Evolutionary conservation across 2,329 filamentous ascomycete species (phyloP), one percentile per base, ranked within the genome.

Genomic region (Pseudogymnoascus sp.): DNA sequence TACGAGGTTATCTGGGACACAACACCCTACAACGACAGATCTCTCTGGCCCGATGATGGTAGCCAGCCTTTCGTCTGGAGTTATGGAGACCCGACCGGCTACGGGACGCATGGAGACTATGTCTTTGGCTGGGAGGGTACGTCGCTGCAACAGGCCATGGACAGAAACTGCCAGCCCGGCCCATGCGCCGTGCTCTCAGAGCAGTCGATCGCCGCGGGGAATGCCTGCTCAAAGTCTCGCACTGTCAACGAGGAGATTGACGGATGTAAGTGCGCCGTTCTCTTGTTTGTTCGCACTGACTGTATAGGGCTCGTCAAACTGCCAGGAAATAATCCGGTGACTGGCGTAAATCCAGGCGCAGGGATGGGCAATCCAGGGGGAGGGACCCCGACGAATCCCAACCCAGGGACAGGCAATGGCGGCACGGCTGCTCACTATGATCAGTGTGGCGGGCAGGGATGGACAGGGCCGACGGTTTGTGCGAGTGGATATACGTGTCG

Each of bases 81-180:
- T 67, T 68, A 63, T 61, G 65, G 78, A 75, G 76, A 78, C 76
- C 72, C 69, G 70, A 76, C 75, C 38, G 79, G 79, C 31, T 74
- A 77, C 23, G 78, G 78, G 4, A 79, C 78, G 19, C 78, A 81
- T 69, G 79, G 78, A 23, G 79, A 81, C 70, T 81, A 81, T 69
- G 70, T 81, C 65, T 81, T 81, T 68, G 79, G 79, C 63, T 81
- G 79, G 79, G 77, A 80, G 69, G 77, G 73, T 64, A 73, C 80
- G 68, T 72, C 75, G 8, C 75, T 81, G 55, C 79, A 81, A 70
- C 77, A 73, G 71, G 76, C 77, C 68, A 78, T 79, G 76, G 77
- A 79, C 72, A 76, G 74, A 66, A 68, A 66, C 65, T 80, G 78
- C 73, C 78, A 78, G 69, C 76, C 79, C 60, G 77, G 81, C 76